Percentiles rank a stretch among this genome's conserved stretches.
phyloP scores from a whole-genome alignment of 805 yeast genomes.

The Wickerhamomyces chaumierensis region DNA sequence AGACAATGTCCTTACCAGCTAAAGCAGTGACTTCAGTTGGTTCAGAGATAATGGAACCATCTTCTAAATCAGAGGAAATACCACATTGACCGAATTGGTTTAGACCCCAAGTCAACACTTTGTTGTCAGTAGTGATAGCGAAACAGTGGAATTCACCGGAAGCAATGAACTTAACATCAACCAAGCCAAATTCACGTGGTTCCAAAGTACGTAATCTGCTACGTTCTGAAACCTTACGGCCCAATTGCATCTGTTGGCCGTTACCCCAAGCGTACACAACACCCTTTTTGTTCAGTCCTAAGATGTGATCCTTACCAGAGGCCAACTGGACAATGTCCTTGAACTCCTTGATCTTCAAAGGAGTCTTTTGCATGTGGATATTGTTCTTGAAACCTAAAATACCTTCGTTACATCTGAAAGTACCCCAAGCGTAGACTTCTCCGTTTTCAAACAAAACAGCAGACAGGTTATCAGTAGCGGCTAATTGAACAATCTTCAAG shows the following conservation, averaged over 20 bases:
- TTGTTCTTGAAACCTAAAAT: conserved; percentile 68
- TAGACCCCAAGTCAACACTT: conserved; percentile 85
- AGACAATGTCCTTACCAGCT: conserved; percentile 40
- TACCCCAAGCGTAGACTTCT: conserved; percentile 95
- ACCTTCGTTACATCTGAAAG: conserved; percentile 91
- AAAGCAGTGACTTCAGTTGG: conserved; percentile 70
- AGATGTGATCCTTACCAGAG: conserved; percentile 84
- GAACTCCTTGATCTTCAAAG: conserved; percentile 49
- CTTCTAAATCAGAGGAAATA: conserved; percentile 62
- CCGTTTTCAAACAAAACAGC: conserved; percentile 74
- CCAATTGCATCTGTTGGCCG: conserved; percentile 88
- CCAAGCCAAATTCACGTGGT: conserved; percentile 77
- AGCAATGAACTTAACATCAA: conserved; percentile 68
- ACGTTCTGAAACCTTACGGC: conserved; percentile 74
- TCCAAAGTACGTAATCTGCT: conserved; percentile 62
- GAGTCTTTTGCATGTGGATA: conserved; percentile 52
- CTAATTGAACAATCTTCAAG: conserved; percentile 59
- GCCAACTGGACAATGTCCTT: conserved; percentile 73
- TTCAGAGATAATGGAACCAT: conserved; percentile 67
- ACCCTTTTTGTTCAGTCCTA: conserved; percentile 78
- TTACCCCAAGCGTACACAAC: conserved; percentile 95
- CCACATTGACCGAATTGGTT: conserved; percentile 98
- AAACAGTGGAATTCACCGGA: conserved; percentile 95
- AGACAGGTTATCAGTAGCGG: conserved; percentile 87
- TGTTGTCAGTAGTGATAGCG: conserved; percentile 68